Evolutionary conservation across 2,329 filamentous ascomycete genomes (phyloP).

Genomic region (Penicillium digitatum): DNA sequence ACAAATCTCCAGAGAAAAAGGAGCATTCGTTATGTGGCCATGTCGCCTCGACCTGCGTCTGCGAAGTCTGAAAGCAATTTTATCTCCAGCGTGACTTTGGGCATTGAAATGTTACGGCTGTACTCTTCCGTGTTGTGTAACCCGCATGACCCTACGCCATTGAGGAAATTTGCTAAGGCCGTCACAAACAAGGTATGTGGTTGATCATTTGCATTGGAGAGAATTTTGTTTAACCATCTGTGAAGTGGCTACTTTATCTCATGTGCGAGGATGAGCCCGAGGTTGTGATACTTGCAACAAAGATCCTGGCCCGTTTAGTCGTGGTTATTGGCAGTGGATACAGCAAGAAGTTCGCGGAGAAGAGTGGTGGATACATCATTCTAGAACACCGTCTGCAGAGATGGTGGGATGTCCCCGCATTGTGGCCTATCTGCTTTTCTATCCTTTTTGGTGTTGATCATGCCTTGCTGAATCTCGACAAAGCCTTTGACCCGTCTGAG

Average conservation of each 20-base stretch:
- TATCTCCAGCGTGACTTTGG: conserved; percentile 64
- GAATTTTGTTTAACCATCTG: conserved; percentile 11
- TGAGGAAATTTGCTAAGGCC: conserved; percentile 85
- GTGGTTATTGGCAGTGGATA: conserved; percentile 78
- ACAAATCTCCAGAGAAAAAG: conserved; percentile 46
- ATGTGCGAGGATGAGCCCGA: conserved; percentile 81
- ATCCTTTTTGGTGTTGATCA: conserved; percentile 84
- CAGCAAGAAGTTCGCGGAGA: conserved; percentile 77
- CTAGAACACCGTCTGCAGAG: conserved; percentile 75
- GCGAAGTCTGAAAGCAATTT: conserved; percentile 35
- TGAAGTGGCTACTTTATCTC: conserved; percentile 83
- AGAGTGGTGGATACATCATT: conserved; percentile 82
- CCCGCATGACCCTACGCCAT: conserved; percentile 61
- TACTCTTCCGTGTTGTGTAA: conserved; percentile 76
- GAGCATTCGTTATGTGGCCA: conserved; percentile 38
- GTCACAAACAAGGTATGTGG: conserved; percentile 82
- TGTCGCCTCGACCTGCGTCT: conserved; percentile 27
- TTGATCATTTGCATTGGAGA: background rate
- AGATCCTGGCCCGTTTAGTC: conserved; percentile 77
- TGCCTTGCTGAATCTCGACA: conserved; percentile 66
- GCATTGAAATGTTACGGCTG: conserved; percentile 69
- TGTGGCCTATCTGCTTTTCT: conserved; percentile 86
- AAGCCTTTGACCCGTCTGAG: conserved; percentile 68
- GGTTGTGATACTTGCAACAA: conserved; percentile 73
- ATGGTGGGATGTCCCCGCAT: conserved; percentile 80